Evolutionary conservation across 371 early-diverging fungal genomes (phyloP), one percentile per base, ranked within the genome.

Genomic region (Mortierella sp.): DNA sequence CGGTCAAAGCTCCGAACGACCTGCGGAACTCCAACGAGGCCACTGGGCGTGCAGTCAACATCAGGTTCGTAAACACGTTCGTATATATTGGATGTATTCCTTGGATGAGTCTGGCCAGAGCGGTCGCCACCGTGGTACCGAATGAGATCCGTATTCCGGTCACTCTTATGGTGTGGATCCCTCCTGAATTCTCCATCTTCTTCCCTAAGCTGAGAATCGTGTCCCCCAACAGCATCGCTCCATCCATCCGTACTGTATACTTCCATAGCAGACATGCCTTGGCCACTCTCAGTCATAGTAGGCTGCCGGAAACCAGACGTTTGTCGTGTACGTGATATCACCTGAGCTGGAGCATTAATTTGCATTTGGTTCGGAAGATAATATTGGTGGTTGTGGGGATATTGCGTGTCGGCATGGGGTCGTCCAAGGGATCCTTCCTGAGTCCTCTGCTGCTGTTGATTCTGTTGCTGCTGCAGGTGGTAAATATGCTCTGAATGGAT

Each of bases 11-110:
- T 27, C 14, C 56, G 56, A 3, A 64, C 5, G 26, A 60, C 65
- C 30, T 56, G 67, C 0, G 62, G 58, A 7, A 66, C 34, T 0
- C 67, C 67, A 2, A 72, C 67, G 12, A 72, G 42, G n/a, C 67
- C 67, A 14, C 67, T 66, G 8, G 67, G 72, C 2, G 52, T 52
- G 15, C 56, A 54, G 23, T 66, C 67, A 6, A 56, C 58, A 0
- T 62, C 55, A 17, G 30, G 37, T 27, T 26, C 43, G 12, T 49
- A 42, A 27, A 50, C 46, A 24, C 3, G 9, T n/a, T 15, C 19
- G 12, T 28, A 14, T 6, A 21, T 34, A 15, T 8, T 37, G 41
- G n/a, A 39, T 21, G 44, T 4, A 14, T 44, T 26, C 9, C 28
- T 42, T 3, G 59, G 27, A 6, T 39, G 48, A 8, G 23, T 14